Evolutionary conservation across 2,329 filamentous ascomycete species (phyloP), one percentile per base, ranked within the genome.

Genomic region (Escovopsis sp.): DNA sequence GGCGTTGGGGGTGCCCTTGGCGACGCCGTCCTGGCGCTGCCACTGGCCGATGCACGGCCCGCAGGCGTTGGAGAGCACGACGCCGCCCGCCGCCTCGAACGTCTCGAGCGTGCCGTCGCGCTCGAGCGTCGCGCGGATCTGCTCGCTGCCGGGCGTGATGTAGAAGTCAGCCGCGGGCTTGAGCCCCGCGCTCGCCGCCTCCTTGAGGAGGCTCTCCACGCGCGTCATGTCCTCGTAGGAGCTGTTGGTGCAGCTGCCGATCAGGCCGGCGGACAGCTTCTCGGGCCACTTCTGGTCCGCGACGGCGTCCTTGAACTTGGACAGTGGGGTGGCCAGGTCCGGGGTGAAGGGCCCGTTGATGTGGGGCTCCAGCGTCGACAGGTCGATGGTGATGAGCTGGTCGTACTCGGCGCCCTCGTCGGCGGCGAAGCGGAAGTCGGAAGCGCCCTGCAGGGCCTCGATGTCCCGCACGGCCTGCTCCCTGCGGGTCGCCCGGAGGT

Each of bases 181-280:
- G 45, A 98, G 70, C 13, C 91, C 91, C n/a, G 87, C 91, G 45
- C 80, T 78, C 40, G 80, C 74, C 9, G 91, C 91, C 61, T 95
- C 88, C 62, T 89, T 88, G 44, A 96, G 85, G 43, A 98, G 76
- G 56, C 87, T 79, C 64, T 95, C 89, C 12, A 88, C 85, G 47
- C 89, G 81, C 31, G 88, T 93, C 91, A 98, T 98, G 59, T 98
- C 91, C 64, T 95, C 83, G 61, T 96, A 98, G 2, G 91, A 96
- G 61, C 85, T 94, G 72, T 98, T 98, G 39, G 91, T 98, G 71
- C 91, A 98, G 66, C 87, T 94, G 46, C 91, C 91, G 57, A 98
- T 98, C 42, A 98, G 73, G 40, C 88, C 88, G 24, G 91, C 89
- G 11, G 87, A 91, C 47, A 98, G 81, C 48, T 81, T 86, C 57